Percentiles rank a stretch among this genome's conserved stretches.
These are phyloP conservation scores for Phytophthora crassamura DNA, from an alignment of 352 stramenopile species.

Conservation along the genomic window DNA sequence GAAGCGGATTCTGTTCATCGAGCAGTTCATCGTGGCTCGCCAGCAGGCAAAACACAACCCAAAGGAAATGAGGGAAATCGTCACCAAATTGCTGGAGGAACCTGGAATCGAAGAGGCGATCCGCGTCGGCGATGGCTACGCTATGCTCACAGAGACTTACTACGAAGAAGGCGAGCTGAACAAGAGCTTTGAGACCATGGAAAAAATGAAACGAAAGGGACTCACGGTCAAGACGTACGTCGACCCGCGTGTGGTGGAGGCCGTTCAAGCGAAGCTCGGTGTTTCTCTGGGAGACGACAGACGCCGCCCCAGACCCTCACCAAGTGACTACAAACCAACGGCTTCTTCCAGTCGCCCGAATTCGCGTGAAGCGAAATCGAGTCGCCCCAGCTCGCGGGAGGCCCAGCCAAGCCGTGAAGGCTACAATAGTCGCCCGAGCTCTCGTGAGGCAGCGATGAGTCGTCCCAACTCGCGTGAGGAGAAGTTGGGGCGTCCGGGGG, in stretches of 20 bases:
- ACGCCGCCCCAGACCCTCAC: slow-evolving; percentile 17
- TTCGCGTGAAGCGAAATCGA: slow-evolving; percentile 33
- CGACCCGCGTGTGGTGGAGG: slow-evolving; percentile 68
- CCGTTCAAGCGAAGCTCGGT: slow-evolving; percentile 67
- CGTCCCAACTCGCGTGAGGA: slow-evolving; percentile 38
- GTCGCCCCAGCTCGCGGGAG: slow-evolving; percentile 24
- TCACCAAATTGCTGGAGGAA: slow-evolving; percentile 86
- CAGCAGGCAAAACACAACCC: slow-evolving; percentile 67
- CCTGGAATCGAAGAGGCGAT: slow-evolving; percentile 88
- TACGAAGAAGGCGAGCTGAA: slow-evolving; percentile 66
- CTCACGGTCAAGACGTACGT: slow-evolving; percentile 82
- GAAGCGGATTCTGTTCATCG: slow-evolving; percentile 72
- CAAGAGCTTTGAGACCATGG: slow-evolving; percentile 74
- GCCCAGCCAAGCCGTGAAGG: slow-evolving; percentile 22
- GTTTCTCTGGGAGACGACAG: slow-evolving; percentile 32
- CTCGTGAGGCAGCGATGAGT: slow-evolving; percentile 30
- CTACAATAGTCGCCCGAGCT: slow-evolving; percentile 18
- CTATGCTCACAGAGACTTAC: slow-evolving; percentile 86
- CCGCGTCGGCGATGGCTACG: slow-evolving; percentile 90
- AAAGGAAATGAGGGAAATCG: slow-evolving; percentile 75
- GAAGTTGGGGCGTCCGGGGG: slow-evolving; percentile 31
- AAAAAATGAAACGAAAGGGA: slow-evolving; percentile 78
- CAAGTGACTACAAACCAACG: slow-evolving; percentile 45
- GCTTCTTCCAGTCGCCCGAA: slow-evolving; percentile 17
- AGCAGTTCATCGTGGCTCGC: slow-evolving; percentile 86